Evolutionary conservation across 2,329 filamentous ascomycete genomes (phyloP), one percentile per base, ranked within the genome.

Genomic region (Trichoderma simmonsii): DNA sequence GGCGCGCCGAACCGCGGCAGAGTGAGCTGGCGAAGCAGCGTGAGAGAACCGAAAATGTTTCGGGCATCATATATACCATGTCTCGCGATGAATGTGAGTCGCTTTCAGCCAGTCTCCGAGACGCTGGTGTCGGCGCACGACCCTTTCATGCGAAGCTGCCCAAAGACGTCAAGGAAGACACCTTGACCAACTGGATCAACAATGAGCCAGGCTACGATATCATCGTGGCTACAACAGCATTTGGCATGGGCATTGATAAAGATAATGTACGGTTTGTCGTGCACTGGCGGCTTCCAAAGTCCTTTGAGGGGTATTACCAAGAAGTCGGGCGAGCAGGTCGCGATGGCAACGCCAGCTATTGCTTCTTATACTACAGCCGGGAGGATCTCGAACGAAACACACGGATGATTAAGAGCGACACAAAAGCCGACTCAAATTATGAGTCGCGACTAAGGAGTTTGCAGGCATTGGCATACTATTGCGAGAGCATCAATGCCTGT

Each of bases 211-310:
- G 92, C 1, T 97, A 96, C 82, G 94, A 96, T 79, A 90, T 98
- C 63, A 95, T 98, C 73, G 94, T 98, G 32, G 95, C 95, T 2
- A 98, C 95, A 0, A 98, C 94, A 1, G 95, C 95, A 0, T 98
- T 98, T 77, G 95, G 95, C 3, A 98, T 98, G 95, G 95, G 95
- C 30, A 98, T 98, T 75, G 95, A 98, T 81, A 98, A 98, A 81
- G 90, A 96, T 67, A 92, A 97, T 76, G 95, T 98, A 12, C 92
- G 95, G 3, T 98, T 98, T 77, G 95, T 98, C 1, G 90, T 96
- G 2, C 95, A 98, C 81, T 98, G 95, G 94, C 92, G 94, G 72
- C 87, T 97, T 11, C 93, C 95, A 11, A 97, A 97, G 79, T 96
- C 92, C 3, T 97, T 98, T 79, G 95, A 98, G 80, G 94, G 95